Conservation (phyloP, 441 rosid genomes). For the Cnidoscolus chayamansa region DNA sequence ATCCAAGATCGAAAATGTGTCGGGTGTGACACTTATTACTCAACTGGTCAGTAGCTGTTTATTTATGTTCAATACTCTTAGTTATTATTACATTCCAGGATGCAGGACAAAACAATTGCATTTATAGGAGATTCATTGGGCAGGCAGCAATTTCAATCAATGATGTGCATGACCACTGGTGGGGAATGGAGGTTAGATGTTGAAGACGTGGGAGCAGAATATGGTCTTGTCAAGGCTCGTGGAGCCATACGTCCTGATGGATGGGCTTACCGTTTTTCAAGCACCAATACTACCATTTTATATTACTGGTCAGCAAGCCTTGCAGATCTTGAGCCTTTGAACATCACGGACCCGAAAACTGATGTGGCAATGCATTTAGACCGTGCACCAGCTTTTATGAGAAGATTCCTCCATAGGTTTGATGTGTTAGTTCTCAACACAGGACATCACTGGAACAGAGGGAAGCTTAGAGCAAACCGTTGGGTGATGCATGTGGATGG, state of each 20-base stretch:
- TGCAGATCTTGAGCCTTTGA: constrained; percentile 36
- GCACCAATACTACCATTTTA: constrained; percentile 41
- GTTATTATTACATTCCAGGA: constrained; percentile 36
- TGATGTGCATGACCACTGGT: constrained; percentile 44
- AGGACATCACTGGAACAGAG: constrained; percentile 44
- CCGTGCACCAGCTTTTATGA: constrained; percentile 40
- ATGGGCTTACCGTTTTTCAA: constrained; percentile 39
- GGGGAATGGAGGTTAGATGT: constrained; percentile 32
- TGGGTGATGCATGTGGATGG: constrained; percentile 41
- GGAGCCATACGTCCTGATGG: constrained; percentile 38
- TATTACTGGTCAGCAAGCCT: constrained; percentile 45
- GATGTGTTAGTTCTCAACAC: constrained; percentile 41
- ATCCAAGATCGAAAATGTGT: too few species aligned
- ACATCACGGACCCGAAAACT: constrained; percentile 24
- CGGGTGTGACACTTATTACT: too few species aligned
- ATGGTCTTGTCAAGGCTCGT: constrained; percentile 27
- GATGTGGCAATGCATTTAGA: constrained; percentile 45
- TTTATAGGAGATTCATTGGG: constrained; percentile 46
- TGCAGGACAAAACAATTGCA: constrained; percentile 41
- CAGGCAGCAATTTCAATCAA: constrained; percentile 44
- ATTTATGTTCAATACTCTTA: not conserved
- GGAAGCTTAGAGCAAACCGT: constrained; percentile 31
- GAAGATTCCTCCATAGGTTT: constrained; percentile 22
- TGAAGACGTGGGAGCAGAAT: constrained; percentile 34
- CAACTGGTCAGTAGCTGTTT: too few species aligned